Evolutionary conservation across 441 rosid species (phyloP), one percentile per base, ranked within the genome.

Genomic region (Populus tomentosa): DNA sequence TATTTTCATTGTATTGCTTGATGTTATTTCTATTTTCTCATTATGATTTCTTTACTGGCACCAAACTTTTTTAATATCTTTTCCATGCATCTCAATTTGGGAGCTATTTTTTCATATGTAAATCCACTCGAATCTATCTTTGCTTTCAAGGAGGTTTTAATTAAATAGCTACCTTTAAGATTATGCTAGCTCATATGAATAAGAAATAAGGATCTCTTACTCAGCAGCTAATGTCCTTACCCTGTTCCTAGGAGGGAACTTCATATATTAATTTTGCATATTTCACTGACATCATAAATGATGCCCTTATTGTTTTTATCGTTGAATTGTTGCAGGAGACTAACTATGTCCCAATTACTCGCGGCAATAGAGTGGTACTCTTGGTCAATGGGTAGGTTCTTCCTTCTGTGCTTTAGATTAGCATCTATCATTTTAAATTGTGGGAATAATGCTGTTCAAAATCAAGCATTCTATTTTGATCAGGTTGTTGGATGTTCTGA

Each of bases 351-450:
- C 97, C 98, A 30, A 96, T 96, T 70, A 90, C 94, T 28, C 90
- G 96, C 24, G 99, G 99, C 72, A 89, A 83, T 84, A 82, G 94
- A 81, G 99, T 96, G 90, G 94, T 92, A 82, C 95, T 96, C 85
- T 88, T 96, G 97, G 86, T 96, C 73, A 96, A 96, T 26, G 97
- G 98, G 98, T 96, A 90, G 82, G 95, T 78, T 78, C 32, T 40
- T 59, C n/a, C 40, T 18, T 80, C 33, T 69, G 20, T 26, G 18
- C 59, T 80, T 64, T 10, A 9, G 53, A 46, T 79, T 24, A 9
- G 33, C 28, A 62, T 74, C 30, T 66, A 56, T 59, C 35, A 36
- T 36, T 18, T 33, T 28, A 26, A 18, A 10, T 69, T 20, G 18
- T 3, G 32, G 74, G 30, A 26, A 42, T 26, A 16, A 63, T 62